Evolutionary conservation across 331 rosid genomes (phyloP).

Genomic region (Cucumis variabilis): DNA sequence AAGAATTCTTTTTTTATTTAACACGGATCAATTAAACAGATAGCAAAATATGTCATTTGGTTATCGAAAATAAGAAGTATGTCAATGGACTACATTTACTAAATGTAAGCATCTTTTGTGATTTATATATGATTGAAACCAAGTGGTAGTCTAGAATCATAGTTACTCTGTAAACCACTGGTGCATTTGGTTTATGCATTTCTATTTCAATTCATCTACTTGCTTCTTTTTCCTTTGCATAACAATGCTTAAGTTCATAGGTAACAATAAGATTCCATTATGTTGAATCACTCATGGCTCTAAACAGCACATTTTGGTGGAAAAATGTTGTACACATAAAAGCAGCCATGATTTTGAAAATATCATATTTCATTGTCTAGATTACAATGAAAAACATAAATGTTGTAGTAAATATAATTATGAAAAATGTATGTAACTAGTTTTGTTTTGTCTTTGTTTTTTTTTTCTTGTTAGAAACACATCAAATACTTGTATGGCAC

Average conservation of each 20-base stretch:
- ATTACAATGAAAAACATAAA: too few species aligned
- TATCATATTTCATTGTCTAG: too few species aligned
- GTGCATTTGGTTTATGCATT: slow-evolving; percentile 75
- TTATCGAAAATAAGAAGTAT: too few species aligned
- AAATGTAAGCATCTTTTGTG: not conserved
- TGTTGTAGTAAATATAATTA: too few species aligned
- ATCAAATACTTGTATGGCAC: too few species aligned
- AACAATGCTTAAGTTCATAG: not conserved
- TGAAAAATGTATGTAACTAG: too few species aligned
- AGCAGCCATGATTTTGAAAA: not conserved
- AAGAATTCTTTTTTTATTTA: too few species aligned
- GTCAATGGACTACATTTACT: not conserved
- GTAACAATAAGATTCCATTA: not conserved
- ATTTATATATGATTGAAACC: not conserved
- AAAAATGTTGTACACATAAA: not conserved
- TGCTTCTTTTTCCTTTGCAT: not conserved
- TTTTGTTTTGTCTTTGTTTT: too few species aligned
- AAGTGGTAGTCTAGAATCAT: not conserved
- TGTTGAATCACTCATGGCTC: not conserved
- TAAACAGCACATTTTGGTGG: not conserved
- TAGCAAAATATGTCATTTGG: too few species aligned
- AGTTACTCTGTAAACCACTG: too few species aligned
- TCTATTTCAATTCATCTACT: slow-evolving; percentile 21
- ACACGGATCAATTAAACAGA: too few species aligned
- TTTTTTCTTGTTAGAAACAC: too few species aligned